Evolutionary conservation across 306 rosid genomes (phyloP), one percentile per base, ranked within the genome.

Genomic region (Quercus bicolor): DNA sequence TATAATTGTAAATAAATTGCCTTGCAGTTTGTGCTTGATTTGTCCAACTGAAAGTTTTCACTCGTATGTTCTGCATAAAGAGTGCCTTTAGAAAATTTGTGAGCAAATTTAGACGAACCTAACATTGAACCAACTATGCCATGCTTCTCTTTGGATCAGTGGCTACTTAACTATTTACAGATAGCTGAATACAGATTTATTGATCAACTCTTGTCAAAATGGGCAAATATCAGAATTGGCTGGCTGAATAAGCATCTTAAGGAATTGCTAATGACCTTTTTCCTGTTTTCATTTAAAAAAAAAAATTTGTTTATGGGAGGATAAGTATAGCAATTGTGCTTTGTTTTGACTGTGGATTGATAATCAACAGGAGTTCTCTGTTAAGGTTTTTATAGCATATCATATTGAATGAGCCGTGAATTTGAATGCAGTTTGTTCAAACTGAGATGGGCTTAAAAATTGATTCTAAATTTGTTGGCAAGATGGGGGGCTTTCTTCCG

Each of bases 351-450:
- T 24, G 5, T 68, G 43, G 26, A 62, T 64, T 56, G 68, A 62
- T 21, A 23, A 5, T 79, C 81, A 56, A 70, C 70, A 73, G 21
- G 76, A 51, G 10, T 45, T 79, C 13, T 68, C n/a, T 68, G 29
- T 21, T 48, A 72, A 74, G 64, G 45, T 51, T 79, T 33, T 29
- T 66, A 34, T 64, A 62, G 72, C 80, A 70, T 77, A 51, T 68
- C 24, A 11, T 16, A 64, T 68, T 70, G 79, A 79, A 72, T 51
- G 18, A 31, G 56, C 6, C 1, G 13, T 68, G 76, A 54, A 64
- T 68, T 72, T 62, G 29, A 18, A 37, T 89, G 97, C 95, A 95
- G 98, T 92, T 88, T 85, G 91, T 92, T 73, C 89, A 84, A 85
- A 95, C 98, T 77, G 94, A 91, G 8, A 77, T 92, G 89, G 89